Percentiles rank a stretch among this genome's conserved stretches.
Conservation (phyloP, 495 filamentous ascomycete genomes). For the Penicillium coprophilum region DNA sequence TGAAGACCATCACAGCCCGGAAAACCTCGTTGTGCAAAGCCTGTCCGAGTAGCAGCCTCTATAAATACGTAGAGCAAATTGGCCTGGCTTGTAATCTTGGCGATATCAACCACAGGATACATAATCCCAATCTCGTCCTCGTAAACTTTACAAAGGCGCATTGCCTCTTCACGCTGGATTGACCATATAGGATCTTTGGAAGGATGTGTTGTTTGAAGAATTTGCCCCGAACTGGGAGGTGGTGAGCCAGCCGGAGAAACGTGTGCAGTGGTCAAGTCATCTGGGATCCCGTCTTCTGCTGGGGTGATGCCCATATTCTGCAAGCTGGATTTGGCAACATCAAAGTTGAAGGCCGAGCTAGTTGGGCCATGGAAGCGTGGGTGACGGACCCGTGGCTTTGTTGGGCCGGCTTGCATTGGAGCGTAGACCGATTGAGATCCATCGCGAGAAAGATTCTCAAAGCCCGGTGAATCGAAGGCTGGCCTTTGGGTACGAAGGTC, state of each 20-base stretch:
- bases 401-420: constrained; percentile 32
- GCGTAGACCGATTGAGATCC: constrained; percentile 39
- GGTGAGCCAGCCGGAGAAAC: constrained; percentile 55
- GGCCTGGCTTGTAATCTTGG: constrained; percentile 62
- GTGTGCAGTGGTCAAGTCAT: constrained; percentile 52
- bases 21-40: constrained; percentile 53
- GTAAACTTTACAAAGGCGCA: constrained; percentile 68
- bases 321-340: constrained; percentile 81
- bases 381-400: constrained; percentile 47
- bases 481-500: constrained; percentile 54
- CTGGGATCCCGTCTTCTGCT: constrained; percentile 57
- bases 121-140: constrained; percentile 84
- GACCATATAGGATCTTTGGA: constrained; percentile 75
- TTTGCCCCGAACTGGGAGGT: constrained; percentile 44
- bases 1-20: constrained; percentile 62
- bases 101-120: constrained; percentile 78
- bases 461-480: constrained; percentile 35
- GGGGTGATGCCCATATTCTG: constrained; percentile 80
- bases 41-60: constrained; percentile 60
- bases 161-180: constrained; percentile 66
- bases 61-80: constrained; percentile 67
- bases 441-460: constrained; percentile 42
- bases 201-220: constrained; percentile 38
- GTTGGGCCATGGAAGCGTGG: constrained; percentile 81
- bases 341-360: constrained; percentile 80